These are phyloP conservation scores for Nicotiana benthamiana DNA, from an alignment of 257 asterid genomes.

Conservation along the genomic window DNA sequence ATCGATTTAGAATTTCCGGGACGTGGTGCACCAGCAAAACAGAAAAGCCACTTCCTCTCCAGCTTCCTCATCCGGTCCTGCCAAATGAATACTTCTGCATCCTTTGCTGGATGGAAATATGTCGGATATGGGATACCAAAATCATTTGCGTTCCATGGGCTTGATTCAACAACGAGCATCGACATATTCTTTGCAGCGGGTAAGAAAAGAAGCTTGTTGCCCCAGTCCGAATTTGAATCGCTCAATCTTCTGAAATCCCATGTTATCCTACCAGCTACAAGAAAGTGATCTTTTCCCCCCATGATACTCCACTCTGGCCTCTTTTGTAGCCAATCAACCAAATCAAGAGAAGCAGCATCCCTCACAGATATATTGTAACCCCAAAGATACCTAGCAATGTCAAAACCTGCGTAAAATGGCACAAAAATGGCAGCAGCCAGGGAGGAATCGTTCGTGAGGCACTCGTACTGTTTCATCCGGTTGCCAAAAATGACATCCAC, in stretches of 20 bases:
- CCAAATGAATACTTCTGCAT: constrained; percentile 57
- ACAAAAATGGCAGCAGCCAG: constrained; percentile 49
- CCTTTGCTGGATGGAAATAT: constrained; percentile 73
- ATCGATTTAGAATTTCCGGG: constrained; percentile 61
- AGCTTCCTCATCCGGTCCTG: constrained; percentile 66
- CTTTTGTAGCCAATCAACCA: constrained; percentile 64
- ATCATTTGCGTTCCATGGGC: constrained; percentile 82
- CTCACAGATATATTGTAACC: constrained; percentile 55
- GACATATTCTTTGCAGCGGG: constrained; percentile 82
- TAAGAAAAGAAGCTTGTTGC: constrained; percentile 65
- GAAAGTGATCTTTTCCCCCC: constrained; percentile 92
- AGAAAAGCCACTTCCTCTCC: constrained; percentile 57
- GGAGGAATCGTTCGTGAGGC: constrained; percentile 39
- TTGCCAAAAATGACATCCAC: constrained; percentile 40
- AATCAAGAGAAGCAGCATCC: constrained; percentile 72
- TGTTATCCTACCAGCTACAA: constrained; percentile 83
- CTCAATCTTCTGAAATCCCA: constrained; percentile 79
- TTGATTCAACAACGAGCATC: constrained; percentile 80
- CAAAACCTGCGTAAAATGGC: constrained; percentile 74
- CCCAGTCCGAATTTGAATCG: constrained; percentile 65
- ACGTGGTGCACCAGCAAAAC: constrained; percentile 91
- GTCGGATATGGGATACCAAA: constrained; percentile 84
- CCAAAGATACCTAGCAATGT: constrained; percentile 77
- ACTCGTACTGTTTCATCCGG: constrained; percentile 37
- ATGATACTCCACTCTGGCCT: constrained; percentile 74